phyloP scores from a whole-genome alignment of 345 rosid species.

The Eucalyptus pauciflora region DNA sequence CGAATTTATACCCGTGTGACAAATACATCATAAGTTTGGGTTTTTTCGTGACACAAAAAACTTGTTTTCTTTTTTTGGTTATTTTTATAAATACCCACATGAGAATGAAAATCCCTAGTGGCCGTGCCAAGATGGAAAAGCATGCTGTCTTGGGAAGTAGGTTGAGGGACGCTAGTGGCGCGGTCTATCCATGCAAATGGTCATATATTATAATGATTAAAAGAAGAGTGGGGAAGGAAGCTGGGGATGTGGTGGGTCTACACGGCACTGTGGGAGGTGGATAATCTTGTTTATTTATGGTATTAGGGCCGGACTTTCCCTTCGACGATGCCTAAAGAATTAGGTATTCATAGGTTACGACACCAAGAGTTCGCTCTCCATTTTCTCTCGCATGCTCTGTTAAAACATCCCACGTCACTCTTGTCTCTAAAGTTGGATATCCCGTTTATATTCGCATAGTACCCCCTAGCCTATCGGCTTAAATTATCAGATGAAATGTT shows the following conservation, averaged over 20 bases:
- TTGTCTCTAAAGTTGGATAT: no score
- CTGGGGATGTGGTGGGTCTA: background rate
- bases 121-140: background rate
- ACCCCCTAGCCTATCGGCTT: background rate
- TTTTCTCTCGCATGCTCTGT: fast-evolving
- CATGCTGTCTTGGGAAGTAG: background rate
- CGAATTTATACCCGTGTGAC: no score
- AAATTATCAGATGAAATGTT: fast-evolving
- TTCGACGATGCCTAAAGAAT: background rate
- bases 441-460: fast-evolving
- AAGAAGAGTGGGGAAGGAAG: background rate
- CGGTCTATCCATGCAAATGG: background rate
- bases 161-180: background rate
- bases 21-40: no score
- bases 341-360: background rate
- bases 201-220: background rate
- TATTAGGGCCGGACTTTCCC: background rate
- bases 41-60: no score
- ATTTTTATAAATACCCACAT: background rate
- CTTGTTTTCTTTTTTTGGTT: background rate
- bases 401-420: background rate
- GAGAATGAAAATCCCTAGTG: background rate
- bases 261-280: background rate
- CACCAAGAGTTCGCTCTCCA: background rate
- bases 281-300: background rate